These are phyloP conservation scores for Taphrina flavorubra DNA, from an alignment of 1,139 yeast genomes.

Conservation along the genomic window DNA sequence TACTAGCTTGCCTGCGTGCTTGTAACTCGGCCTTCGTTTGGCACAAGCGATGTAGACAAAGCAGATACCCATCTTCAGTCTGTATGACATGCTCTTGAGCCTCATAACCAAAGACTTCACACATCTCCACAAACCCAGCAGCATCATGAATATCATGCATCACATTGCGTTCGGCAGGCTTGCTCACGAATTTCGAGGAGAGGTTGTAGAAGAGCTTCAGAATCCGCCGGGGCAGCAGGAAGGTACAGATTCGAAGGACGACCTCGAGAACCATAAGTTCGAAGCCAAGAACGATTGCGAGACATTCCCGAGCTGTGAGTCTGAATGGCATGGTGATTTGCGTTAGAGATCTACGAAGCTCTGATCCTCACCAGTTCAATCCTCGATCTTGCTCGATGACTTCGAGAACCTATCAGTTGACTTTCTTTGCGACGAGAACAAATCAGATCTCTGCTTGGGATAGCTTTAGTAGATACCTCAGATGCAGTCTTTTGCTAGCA, in stretches of 20 bases:
- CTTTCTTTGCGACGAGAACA: no score
- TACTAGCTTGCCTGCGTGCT: conserved; percentile 17
- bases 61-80: conserved; percentile 62
- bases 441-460: no score
- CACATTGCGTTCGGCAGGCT: conserved; percentile 44
- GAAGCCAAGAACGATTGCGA: conserved; percentile 44
- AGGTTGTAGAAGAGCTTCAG: conserved; percentile 43
- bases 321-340: conserved; percentile 7
- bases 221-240: conserved; percentile 41
- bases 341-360: no score
- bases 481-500: no score
- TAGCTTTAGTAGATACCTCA: no score
- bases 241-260: conserved; percentile 43
- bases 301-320: conserved; percentile 32
- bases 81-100: conserved; percentile 75
- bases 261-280: conserved; percentile 45
- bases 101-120: conserved; percentile 64
- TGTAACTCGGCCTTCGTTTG: conserved; percentile 54
- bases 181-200: conserved; percentile 40
- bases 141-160: conserved; percentile 55
- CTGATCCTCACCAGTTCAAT: no score
- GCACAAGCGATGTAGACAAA: conserved; percentile 61
- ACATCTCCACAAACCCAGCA: conserved; percentile 63
- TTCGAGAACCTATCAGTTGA: no score
- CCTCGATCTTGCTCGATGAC: no score